Percentiles rank a stretch among this genome's conserved stretches.
These are phyloP conservation scores for Candida mesenterica DNA, from an alignment of 1,139 yeast species.

Conservation along the genomic window DNA sequence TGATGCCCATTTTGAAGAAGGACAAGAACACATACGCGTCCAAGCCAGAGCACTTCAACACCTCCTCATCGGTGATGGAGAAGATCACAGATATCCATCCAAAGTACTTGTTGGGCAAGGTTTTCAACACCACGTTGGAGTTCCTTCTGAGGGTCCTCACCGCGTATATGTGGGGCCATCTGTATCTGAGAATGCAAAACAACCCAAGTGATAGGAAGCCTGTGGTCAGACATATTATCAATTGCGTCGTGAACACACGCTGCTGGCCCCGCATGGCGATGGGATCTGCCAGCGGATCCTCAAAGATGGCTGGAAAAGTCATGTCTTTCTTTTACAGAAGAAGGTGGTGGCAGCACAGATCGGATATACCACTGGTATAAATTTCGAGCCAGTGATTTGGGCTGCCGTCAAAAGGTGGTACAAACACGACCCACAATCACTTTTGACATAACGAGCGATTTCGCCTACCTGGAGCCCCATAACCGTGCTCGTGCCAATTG, in stretches of 20 bases:
- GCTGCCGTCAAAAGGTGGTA: no score
- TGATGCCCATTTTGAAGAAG: constrained; percentile 47
- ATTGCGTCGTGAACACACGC: constrained; percentile 46
- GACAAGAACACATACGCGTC: constrained; percentile 47
- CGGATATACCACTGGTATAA: no score
- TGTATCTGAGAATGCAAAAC: constrained; percentile 42
- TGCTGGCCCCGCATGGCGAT: constrained; percentile 39
- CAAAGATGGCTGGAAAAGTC: constrained; percentile 6
- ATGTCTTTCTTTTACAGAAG: not conserved
- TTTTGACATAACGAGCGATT: no score
- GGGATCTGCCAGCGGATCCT: constrained; percentile 23
- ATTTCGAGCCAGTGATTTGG: no score
- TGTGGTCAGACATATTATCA: constrained; percentile 35
- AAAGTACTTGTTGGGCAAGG: constrained; percentile 38
- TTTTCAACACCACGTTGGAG: constrained; percentile 26
- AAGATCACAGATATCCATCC: constrained; percentile 42
- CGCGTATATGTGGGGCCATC: constrained; percentile 55
- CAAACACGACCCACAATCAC: no score
- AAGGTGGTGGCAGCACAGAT: no score
- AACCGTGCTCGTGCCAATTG: no score
- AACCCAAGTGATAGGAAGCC: constrained; percentile 37
- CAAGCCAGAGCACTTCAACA: constrained; percentile 40
- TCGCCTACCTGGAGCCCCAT: no score
- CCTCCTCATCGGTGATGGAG: constrained; percentile 41
- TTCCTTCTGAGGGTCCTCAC: constrained; percentile 42